Percentiles rank a stretch among this genome's conserved stretches.
Conservation (phyloP, 2,329 filamentous ascomycete genomes). For the Ascosphaera aggregata region DNA sequence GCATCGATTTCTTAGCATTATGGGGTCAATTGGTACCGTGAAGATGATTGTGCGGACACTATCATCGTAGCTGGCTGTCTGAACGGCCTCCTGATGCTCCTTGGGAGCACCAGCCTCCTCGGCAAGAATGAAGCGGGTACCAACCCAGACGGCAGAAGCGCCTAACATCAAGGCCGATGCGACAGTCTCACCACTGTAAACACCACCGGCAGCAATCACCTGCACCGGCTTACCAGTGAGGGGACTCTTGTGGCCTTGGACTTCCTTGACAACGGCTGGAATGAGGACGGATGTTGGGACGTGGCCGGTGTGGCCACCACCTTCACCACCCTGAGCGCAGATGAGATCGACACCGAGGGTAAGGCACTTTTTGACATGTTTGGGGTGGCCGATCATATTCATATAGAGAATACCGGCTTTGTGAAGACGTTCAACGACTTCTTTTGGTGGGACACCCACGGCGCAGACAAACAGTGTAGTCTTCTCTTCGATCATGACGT, state of each 20-base stretch:
- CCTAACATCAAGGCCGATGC: conserved; percentile 85
- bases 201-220: conserved; percentile 80
- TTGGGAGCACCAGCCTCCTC: conserved; percentile 89
- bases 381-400: conserved; percentile 99
- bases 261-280: conserved; percentile 66
- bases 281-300: conserved; percentile 83
- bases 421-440: conserved; percentile 78
- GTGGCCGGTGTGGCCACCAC: conserved; percentile 88
- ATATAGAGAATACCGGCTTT: conserved; percentile 76
- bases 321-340: conserved; percentile 94
- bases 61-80: conserved; percentile 79
- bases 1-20: background rate
- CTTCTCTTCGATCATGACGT: conserved; percentile 80
- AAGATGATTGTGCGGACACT: conserved; percentile 97
- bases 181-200: conserved; percentile 77
- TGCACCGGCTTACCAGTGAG: conserved; percentile 73
- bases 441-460: conserved; percentile 76
- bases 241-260: conserved; percentile 60
- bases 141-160: conserved; percentile 83
- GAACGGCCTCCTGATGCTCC: conserved; percentile 86
- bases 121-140: conserved; percentile 80
- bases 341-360: conserved; percentile 87
- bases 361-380: conserved; percentile 93
- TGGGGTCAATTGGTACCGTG: conserved; percentile 29
- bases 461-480: conserved; percentile 91